Conservation (phyloP, 352 stramenopile species). For the Globisporangium alternatum region DNA sequence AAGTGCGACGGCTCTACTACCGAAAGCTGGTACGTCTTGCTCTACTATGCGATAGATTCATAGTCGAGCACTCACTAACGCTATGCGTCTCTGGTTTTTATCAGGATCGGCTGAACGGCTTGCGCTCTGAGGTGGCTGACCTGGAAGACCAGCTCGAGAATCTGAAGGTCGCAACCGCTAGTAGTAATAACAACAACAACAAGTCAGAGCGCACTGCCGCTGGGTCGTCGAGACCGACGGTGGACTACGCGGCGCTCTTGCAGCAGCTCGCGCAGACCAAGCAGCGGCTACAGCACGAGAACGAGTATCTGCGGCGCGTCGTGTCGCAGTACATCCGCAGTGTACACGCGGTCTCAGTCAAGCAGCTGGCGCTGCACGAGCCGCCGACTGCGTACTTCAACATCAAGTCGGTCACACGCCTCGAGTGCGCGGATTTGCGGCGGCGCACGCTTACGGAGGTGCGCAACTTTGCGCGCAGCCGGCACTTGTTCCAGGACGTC, state of each 20-base stretch:
- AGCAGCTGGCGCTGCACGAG: neutral
- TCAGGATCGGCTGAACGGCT: slow-evolving; percentile 6
- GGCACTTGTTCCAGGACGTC: neutral
- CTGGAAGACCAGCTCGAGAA: slow-evolving; percentile 7
- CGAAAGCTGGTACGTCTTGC: slow-evolving; percentile 15
- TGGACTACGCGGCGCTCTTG: neutral
- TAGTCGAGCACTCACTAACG: neutral
- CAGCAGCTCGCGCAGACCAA: neutral
- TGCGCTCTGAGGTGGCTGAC: slow-evolving; percentile 6
- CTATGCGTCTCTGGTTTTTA: neutral
- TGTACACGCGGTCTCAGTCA: slow-evolving; percentile 7
- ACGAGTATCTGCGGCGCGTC: slow-evolving; percentile 6
- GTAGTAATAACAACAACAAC: neutral
- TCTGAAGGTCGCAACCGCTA: neutral
- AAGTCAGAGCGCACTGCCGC: too few relatives aligned
- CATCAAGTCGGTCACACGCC: slow-evolving; percentile 8
- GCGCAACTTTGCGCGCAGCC: neutral
- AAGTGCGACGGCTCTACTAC: slow-evolving; percentile 20
- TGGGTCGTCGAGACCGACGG: neutral
- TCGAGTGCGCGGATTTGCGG: slow-evolving; percentile 2
- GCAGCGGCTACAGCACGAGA: slow-evolving; percentile 10
- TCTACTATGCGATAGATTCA: neutral
- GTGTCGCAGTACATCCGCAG: slow-evolving; percentile 1
- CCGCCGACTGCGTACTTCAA: neutral
- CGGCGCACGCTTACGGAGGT: neutral